Evolutionary conservation across 2,329 filamentous ascomycete species (phyloP).

Genomic region (Paecilomyces formosus): DNA sequence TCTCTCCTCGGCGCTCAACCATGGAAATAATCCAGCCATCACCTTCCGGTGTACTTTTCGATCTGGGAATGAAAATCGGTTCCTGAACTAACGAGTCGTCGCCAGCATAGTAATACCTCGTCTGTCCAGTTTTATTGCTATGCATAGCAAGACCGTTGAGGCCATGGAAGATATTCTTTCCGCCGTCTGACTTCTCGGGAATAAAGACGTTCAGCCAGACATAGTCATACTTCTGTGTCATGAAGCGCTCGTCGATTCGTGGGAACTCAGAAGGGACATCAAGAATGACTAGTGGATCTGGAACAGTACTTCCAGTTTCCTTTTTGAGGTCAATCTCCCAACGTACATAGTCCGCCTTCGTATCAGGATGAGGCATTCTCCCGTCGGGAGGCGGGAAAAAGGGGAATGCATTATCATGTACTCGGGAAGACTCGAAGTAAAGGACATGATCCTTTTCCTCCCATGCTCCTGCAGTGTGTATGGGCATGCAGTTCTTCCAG

Average conservation of each 20-base stretch:
- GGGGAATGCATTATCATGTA: neutral
- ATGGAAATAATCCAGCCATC: neutral
- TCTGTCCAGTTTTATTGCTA: neutral
- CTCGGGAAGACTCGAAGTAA: neutral
- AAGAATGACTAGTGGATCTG: neutral
- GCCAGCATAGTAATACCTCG: neutral
- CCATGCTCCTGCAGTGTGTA: neutral
- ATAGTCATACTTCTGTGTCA: neutral
- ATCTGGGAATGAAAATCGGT: neutral
- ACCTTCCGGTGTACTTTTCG: neutral
- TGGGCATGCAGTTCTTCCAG: neutral
- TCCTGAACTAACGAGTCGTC: neutral
- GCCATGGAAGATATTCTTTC: neutral
- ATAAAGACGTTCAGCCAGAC: neutral
- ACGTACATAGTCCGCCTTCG: neutral
- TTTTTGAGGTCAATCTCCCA: neutral
- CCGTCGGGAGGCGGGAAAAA: neutral
- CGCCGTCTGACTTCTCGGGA: neutral
- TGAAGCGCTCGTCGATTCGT: neutral
- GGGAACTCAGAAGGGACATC: neutral
- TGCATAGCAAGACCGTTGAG: neutral
- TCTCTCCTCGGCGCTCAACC: neutral
- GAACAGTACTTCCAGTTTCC: neutral
- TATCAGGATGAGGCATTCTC: neutral
- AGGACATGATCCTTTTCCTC: neutral